Conservation (phyloP, 148 eudicot species). For the Cornus florida region DNA sequence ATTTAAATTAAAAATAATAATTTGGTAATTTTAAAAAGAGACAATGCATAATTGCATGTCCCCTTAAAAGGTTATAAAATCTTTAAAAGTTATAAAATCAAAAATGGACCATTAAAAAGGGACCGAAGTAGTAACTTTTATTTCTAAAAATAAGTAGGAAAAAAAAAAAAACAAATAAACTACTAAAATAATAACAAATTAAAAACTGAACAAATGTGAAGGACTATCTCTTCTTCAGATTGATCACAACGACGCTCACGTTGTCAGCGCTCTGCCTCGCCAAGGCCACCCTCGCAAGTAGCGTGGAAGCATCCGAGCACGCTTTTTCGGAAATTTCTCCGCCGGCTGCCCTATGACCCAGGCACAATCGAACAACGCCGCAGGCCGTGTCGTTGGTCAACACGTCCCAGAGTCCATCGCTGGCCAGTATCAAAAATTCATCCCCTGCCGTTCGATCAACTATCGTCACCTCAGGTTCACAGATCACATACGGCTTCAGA, state of each 20-base stretch:
- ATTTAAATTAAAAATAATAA: no score
- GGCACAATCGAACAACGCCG: conserved; percentile 63
- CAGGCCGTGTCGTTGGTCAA: conserved; percentile 79
- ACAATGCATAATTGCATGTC: no score
- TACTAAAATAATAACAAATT: no score
- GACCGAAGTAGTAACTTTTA: no score
- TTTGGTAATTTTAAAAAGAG: no score
- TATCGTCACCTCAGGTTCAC: conserved; percentile 72
- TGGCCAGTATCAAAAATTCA: conserved; percentile 73
- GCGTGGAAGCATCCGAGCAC: conserved; percentile 54
- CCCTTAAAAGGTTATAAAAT: no score
- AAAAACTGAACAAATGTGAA: no score
- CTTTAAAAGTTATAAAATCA: no score
- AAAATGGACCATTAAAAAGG: no score
- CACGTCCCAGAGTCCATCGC: conserved; percentile 91
- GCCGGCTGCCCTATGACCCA: conserved; percentile 33
- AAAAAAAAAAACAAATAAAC: no score
- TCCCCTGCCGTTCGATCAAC: conserved; percentile 60
- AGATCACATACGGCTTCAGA: conserved; percentile 76
- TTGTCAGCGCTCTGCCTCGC: conserved; percentile 66
- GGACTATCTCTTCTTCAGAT: conserved; percentile 29
- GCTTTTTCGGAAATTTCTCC: conserved; percentile 38
- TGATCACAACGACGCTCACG: conserved; percentile 58
- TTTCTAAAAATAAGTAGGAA: no score
- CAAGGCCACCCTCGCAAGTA: conserved; percentile 61